Evolutionary conservation across 2,329 filamentous ascomycete species (phyloP).

Genomic region (Botrytis byssoidea): DNA sequence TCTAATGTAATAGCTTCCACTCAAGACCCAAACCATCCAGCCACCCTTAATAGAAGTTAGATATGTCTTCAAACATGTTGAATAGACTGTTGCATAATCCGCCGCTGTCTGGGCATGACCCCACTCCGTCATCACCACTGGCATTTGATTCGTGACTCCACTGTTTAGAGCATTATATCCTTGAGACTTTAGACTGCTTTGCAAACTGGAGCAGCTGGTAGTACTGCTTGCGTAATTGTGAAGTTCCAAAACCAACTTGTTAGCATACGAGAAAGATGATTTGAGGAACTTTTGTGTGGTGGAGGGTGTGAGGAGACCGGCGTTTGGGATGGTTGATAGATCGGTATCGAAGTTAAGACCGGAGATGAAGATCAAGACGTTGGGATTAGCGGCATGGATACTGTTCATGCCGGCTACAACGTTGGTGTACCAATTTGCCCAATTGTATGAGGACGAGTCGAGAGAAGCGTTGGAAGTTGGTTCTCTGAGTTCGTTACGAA

Average conservation of each 20-base stretch:
- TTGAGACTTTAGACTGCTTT: conserved; percentile 40
- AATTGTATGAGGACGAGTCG: conserved; percentile 42
- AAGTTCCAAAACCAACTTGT: conserved; percentile 49
- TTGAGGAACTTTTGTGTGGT: conserved; percentile 39
- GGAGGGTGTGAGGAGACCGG: conserved; percentile 24
- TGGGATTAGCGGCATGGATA: conserved; percentile 45
- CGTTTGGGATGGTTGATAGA: conserved; percentile 26
- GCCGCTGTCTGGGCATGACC: conserved; percentile 49
- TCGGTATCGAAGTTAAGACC: conserved; percentile 46
- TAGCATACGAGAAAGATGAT: conserved; percentile 41
- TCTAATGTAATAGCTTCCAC: conserved; percentile 58
- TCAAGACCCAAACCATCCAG: conserved; percentile 61
- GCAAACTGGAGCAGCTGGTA: conserved; percentile 33
- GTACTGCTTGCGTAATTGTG: conserved; percentile 35
- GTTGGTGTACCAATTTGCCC: conserved; percentile 47
- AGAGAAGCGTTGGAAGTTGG: conserved; percentile 26
- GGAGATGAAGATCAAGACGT: conserved; percentile 49
- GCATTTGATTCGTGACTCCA: conserved; percentile 39
- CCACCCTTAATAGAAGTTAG: conserved; percentile 43
- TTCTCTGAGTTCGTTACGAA: conserved; percentile 45
- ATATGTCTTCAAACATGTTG: conserved; percentile 48
- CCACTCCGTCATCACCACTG: conserved; percentile 45
- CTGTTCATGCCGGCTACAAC: conserved; percentile 43
- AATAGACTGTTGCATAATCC: conserved; percentile 49
- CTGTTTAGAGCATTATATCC: conserved; percentile 45